Evolutionary conservation across 164 flowering plant genomes (phyloP).

Genomic region (Vitis rotundifolia): DNA sequence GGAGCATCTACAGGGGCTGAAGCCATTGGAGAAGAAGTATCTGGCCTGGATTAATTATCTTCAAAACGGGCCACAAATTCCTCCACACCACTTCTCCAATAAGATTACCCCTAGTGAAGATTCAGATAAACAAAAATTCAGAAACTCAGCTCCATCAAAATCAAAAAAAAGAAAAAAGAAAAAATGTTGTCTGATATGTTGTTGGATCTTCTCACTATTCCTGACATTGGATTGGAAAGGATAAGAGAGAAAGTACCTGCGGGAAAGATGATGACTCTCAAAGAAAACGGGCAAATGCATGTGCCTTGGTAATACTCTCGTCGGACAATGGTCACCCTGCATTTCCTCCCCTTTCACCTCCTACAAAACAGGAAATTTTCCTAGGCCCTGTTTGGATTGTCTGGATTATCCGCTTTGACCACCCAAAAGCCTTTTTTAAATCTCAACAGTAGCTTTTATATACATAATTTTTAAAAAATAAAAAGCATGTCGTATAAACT

Average conservation of each 20-base stretch:
- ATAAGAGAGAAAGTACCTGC: conserved; percentile 18
- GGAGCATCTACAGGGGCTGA: conserved; percentile 2
- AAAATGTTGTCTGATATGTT: background rate
- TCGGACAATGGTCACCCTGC: conserved; percentile 2
- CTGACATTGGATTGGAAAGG: background rate
- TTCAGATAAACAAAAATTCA: too few relatives aligned
- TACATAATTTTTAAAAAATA: too few relatives aligned
- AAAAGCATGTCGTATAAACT: too few relatives aligned
- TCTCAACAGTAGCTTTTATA: too few relatives aligned
- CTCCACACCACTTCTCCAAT: conserved; percentile 21
- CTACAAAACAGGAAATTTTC: conserved; percentile 20
- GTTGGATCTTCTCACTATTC: too few relatives aligned
- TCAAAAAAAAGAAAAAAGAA: background rate
- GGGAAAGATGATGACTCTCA: conserved; percentile 28
- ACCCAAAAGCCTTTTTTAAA: too few relatives aligned
- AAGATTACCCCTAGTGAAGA: conserved; percentile 1
- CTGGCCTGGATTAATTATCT: background rate
- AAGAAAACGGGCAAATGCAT: conserved; percentile 10
- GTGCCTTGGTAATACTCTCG: conserved; percentile 9
- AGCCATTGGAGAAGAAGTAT: conserved; percentile 2
- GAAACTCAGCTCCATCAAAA: background rate
- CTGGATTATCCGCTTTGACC: too few relatives aligned
- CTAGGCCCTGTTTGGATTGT: too few relatives aligned
- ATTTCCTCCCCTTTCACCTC: conserved; percentile 26
- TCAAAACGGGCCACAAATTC: conserved; percentile 1